phyloP scores from a whole-genome alignment of 2,329 filamentous ascomycete genomes.

The Venturia oleaginea region DNA sequence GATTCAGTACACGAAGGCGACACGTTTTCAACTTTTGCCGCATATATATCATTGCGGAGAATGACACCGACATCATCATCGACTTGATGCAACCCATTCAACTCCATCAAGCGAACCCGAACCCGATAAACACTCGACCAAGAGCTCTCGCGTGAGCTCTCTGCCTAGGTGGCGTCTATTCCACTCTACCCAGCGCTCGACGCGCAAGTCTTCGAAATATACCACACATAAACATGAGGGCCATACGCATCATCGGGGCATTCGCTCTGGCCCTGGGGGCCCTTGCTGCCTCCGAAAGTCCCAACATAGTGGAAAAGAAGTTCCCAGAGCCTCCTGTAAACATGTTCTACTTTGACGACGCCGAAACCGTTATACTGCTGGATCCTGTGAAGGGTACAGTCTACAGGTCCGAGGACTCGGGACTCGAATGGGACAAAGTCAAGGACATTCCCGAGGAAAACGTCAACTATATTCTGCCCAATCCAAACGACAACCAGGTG shows the following conservation, averaged over 20 bases:
- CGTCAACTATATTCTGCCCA: slow-evolving; percentile 58
- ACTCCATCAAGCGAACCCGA: not conserved
- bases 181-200: not conserved
- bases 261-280: slow-evolving; percentile 38
- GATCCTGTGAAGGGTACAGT: slow-evolving; percentile 56
- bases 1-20: not conserved
- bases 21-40: slow-evolving; percentile 6
- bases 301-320: slow-evolving; percentile 47
- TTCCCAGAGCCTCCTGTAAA: slow-evolving; percentile 60
- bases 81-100: not conserved
- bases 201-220: not conserved
- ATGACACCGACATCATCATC: not conserved
- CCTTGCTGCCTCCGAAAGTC: slow-evolving; percentile 50
- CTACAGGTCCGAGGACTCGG: slow-evolving; percentile 73
- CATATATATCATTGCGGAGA: not conserved
- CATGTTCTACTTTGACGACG: slow-evolving; percentile 86
- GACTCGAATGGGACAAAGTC: slow-evolving; percentile 63
- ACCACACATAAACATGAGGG: slow-evolving; percentile 3
- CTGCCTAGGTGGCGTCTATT: not conserved
- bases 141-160: not conserved
- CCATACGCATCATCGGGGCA: slow-evolving; percentile 1
- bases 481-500: slow-evolving; percentile 66
- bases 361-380: slow-evolving; percentile 69
- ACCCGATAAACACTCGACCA: not conserved
- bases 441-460: slow-evolving; percentile 55